Base-by-base conservation (phyloP, 768 basidiomycete genomes). In the Xerocomus brunneocitrinus region DNA sequence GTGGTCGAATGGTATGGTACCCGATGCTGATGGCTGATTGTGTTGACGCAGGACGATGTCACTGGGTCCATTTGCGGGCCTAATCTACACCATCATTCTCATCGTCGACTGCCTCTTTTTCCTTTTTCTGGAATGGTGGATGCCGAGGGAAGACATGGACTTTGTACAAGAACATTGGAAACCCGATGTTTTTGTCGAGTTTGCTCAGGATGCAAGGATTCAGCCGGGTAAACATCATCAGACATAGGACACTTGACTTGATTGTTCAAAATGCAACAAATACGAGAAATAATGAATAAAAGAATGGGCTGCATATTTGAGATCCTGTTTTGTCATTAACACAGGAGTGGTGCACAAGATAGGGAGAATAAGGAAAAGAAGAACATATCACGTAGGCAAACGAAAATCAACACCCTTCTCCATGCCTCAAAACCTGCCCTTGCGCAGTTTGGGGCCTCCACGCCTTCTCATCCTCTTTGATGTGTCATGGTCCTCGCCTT, bases 41-140 rank as follows among this genome's bases (percentile, higher is more conserved):
- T 57, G 5, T 41, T 34, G n/a, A 41, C 19, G 19, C 62, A 89
- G 84, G 63, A 95, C 89, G 32, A 82, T 90, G 78, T 75, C 78
- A 47, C 73, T 91, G 8, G 97, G 89, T 0, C 80, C 79, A 0
- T 84, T 91, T 43, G 90, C 84, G 8, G 97, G 97, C 0, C 82
- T 83, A 2, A 97, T 98, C 41, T 89, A 92, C 62, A 85, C 89
- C 8, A 82, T 87, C 58, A 98, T 98, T 38, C 72, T 97, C 39
- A 75, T 94, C 28, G 90, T 98, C 1, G 87, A 94, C 61, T 92
- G 91, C 64, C 40, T 22, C 40, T 41, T 41, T 41, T 41, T 41
- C 68, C 63, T 84, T 59, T 74, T 91, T 46, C 75, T 99, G 4
- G 92, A 97, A 62, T 89, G 83, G 84, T 84, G 83, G 76, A 79